Conservation (phyloP, 176 grass and related monocot genomes). For the Phoenix roebelenii region DNA sequence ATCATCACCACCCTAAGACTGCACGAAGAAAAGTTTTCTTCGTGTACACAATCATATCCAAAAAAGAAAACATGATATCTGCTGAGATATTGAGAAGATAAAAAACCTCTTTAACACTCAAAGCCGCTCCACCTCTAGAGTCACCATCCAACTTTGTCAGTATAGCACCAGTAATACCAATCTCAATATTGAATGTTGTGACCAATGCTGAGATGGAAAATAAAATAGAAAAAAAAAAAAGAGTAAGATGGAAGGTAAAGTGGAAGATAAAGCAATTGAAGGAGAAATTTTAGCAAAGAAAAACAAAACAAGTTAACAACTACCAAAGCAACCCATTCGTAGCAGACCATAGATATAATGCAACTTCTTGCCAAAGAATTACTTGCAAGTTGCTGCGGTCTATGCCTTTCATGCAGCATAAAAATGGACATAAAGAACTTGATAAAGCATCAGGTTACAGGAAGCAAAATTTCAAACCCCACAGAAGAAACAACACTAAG, state of each 20-base stretch:
- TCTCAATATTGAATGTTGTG: conserved; percentile 85
- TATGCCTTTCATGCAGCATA: too few species aligned
- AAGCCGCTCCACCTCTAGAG: conserved; percentile 90
- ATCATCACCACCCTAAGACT: neutral
- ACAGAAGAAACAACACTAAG: neutral
- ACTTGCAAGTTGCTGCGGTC: too few species aligned
- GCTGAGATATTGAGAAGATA: neutral
- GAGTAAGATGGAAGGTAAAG: neutral
- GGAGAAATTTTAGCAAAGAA: neutral
- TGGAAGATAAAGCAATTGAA: conserved; percentile 16
- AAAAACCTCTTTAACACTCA: conserved; percentile 89
- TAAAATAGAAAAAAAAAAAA: conserved; percentile 29
- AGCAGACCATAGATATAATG: too few species aligned
- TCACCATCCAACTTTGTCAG: conserved; percentile 96
- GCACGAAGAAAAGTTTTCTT: conserved; percentile 1
- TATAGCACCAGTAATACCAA: conserved; percentile 96
- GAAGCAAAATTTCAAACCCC: neutral
- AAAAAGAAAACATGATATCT: too few species aligned
- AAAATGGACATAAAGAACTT: too few species aligned
- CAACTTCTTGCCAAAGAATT: too few species aligned
- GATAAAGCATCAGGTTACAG: too few species aligned
- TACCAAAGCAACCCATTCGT: too few species aligned
- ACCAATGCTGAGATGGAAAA: conserved; percentile 57
- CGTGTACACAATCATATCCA: too few species aligned
- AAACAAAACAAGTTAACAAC: too few species aligned